phyloP scores from a whole-genome alignment of 2,329 filamentous ascomycete genomes.

The Thielaviopsis populi region DNA sequence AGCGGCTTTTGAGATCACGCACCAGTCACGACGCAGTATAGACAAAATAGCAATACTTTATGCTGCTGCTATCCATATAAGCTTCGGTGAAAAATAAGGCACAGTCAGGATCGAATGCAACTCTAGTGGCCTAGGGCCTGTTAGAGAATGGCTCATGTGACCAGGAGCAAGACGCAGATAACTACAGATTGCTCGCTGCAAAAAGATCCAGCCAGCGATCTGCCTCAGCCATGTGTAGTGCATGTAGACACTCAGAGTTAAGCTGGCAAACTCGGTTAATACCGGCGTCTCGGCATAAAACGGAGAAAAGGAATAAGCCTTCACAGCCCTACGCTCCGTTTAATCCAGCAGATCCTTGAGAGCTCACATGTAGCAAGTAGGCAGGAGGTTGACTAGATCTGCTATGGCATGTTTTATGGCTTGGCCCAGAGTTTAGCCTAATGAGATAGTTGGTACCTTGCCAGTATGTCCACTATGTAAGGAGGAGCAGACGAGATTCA shows the following conservation, averaged over 20 bases:
- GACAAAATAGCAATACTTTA: neutral
- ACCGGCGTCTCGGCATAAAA: neutral
- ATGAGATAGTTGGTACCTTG: neutral
- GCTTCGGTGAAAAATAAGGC: neutral
- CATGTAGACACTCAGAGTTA: neutral
- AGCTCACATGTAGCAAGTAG: neutral
- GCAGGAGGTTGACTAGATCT: neutral
- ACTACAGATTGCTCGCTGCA: neutral
- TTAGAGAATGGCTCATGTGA: neutral
- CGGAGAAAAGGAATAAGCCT: neutral
- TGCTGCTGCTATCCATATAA: neutral
- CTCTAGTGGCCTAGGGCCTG: neutral
- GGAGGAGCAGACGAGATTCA: neutral
- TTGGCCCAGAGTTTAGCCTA: neutral
- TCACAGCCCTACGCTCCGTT: neutral
- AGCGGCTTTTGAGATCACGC: neutral
- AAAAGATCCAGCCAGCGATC: neutral
- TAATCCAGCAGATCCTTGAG: neutral
- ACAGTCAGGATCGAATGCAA: neutral
- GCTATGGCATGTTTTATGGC: neutral
- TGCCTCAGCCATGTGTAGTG: neutral
- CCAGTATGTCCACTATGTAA: neutral
- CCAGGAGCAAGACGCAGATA: neutral
- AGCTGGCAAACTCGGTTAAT: neutral
- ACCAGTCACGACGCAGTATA: neutral